phyloP scores from a whole-genome alignment of 2,329 filamentous ascomycete genomes.

The Chaetomium olivaceum region DNA sequence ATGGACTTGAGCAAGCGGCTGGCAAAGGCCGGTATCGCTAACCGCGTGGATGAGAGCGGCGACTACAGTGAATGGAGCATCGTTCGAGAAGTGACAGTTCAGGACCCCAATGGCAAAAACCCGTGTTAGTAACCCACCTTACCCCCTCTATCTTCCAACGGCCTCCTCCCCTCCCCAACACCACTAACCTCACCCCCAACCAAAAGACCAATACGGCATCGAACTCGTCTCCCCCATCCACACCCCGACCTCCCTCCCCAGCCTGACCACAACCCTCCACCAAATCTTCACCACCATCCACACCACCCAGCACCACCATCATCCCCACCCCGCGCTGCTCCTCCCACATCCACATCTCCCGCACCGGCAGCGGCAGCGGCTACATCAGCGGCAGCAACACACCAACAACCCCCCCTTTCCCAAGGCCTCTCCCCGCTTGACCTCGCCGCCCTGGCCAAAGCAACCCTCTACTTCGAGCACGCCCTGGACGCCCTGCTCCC shows the following conservation, averaged over 20 bases:
- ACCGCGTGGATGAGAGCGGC: slow-evolving; percentile 38
- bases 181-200: not conserved
- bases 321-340: slow-evolving; percentile 37
- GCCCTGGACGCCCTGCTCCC: slow-evolving; percentile 40
- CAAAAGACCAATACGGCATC: slow-evolving; percentile 34
- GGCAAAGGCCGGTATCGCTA: slow-evolving; percentile 37
- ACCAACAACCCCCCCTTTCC: not conserved
- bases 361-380: slow-evolving; percentile 19
- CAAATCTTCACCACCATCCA: slow-evolving; percentile 36
- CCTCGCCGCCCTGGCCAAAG: slow-evolving; percentile 38
- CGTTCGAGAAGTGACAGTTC: slow-evolving; percentile 42
- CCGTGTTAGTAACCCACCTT: slow-evolving; percentile 34
- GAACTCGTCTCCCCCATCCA: slow-evolving; percentile 44
- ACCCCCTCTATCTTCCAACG: not conserved
- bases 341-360: slow-evolving; percentile 43
- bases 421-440: slow-evolving; percentile 28
- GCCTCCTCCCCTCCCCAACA: not conserved
- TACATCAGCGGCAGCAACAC: too few species aligned
- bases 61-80: slow-evolving; percentile 43
- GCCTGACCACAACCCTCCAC: slow-evolving; percentile 31
- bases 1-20: slow-evolving; percentile 40
- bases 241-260: slow-evolving; percentile 25
- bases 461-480: slow-evolving; percentile 39
- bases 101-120: slow-evolving; percentile 34
- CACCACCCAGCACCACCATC: slow-evolving; percentile 24